These are phyloP conservation scores for Sclerotinia minor DNA, from an alignment of 2,329 filamentous ascomycete species.

Conservation along the genomic window DNA sequence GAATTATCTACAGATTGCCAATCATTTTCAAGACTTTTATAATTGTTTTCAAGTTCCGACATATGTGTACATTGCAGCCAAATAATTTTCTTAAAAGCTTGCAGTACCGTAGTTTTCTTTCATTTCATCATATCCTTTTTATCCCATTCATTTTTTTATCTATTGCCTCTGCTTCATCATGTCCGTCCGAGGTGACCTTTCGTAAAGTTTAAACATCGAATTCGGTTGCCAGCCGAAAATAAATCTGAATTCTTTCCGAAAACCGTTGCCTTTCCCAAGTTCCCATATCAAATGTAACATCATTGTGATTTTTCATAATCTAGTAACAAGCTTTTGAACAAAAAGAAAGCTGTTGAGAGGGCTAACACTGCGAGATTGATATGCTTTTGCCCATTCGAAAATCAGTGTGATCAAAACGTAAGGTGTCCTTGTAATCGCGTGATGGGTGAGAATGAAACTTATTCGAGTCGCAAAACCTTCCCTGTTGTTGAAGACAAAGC, in stretches of 20 bases:
- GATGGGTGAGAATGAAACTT: neutral
- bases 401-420: neutral
- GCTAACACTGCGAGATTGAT: neutral
- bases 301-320: neutral
- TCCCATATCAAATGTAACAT: neutral
- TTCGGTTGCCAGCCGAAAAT: slow-evolving; percentile 2
- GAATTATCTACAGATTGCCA: slow-evolving; percentile 11
- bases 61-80: neutral
- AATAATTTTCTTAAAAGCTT: neutral
- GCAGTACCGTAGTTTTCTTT: neutral
- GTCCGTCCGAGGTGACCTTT: neutral
- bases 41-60: neutral
- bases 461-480: neutral
- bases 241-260: neutral
- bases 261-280: neutral
- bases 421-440: neutral
- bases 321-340: neutral
- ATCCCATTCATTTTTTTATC: neutral
- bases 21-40: neutral
- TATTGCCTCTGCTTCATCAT: neutral
- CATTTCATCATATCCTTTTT: neutral
- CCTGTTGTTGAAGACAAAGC: neutral
- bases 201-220: neutral
- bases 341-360: neutral
- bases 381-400: neutral